Evolutionary conservation across 2,329 filamentous ascomycete species (phyloP).

Genomic region (Huntiella savannae): DNA sequence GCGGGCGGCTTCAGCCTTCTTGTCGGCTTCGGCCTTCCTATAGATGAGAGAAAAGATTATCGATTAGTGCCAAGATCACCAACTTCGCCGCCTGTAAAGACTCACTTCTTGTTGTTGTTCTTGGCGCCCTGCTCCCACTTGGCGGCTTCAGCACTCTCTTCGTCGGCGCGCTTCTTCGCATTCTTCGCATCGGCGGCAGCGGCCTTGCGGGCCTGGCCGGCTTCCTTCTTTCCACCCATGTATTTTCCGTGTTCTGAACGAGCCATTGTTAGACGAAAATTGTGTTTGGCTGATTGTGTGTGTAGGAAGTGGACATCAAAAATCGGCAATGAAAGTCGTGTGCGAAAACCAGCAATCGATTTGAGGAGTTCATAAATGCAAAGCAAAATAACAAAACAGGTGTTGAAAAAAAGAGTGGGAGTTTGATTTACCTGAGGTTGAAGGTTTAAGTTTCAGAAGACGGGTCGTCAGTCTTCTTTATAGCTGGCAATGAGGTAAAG

Average conservation of each 20-base stretch:
- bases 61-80: constrained; percentile 1
- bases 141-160: constrained; percentile 46
- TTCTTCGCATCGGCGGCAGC: constrained; percentile 68
- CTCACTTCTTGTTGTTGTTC: constrained; percentile 70
- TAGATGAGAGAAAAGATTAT: neutral
- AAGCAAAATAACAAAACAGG: too few species aligned
- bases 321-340: too few species aligned
- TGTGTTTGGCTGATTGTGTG: neutral
- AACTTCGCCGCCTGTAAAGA: constrained; percentile 12
- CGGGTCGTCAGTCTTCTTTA: too few species aligned
- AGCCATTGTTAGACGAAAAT: constrained; percentile 32
- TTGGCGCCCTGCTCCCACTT: constrained; percentile 81
- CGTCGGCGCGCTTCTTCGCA: constrained; percentile 48
- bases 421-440: too few species aligned
- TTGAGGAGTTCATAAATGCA: too few species aligned
- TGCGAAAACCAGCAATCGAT: too few species aligned
- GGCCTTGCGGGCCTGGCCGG: constrained; percentile 82
- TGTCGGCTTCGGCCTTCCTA: constrained; percentile 69
- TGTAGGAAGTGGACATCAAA: too few species aligned
- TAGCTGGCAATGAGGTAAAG: too few species aligned
- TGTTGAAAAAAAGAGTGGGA: too few species aligned
- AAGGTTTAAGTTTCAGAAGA: too few species aligned
- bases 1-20: constrained; percentile 60
- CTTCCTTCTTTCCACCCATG: constrained; percentile 75
- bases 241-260: constrained; percentile 42